phyloP scores from a whole-genome alignment of 495 filamentous ascomycete species.

The Eremomyces bilateralis region DNA sequence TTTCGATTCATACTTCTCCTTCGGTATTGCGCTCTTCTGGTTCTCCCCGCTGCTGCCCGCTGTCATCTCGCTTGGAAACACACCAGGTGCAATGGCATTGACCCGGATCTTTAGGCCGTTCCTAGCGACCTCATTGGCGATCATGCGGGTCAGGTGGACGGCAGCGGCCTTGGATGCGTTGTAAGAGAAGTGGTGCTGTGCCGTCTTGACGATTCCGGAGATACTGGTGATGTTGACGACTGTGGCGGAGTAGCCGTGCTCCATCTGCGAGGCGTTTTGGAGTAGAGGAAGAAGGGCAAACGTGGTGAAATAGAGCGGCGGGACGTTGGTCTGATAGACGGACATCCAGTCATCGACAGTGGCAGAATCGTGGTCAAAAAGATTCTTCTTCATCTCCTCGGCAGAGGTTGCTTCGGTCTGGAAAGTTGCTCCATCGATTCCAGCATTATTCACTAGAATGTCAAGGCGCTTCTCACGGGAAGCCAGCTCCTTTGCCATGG shows the following conservation, averaged over 20 bases:
- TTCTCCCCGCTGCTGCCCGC: constrained; percentile 1
- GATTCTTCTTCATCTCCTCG: constrained; percentile 12
- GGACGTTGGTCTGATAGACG: constrained; percentile 14
- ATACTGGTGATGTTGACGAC: constrained; percentile 15
- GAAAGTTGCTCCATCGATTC: constrained; percentile 19
- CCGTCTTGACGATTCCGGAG: constrained; percentile 10
- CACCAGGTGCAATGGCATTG: constrained; percentile 7
- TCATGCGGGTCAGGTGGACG: constrained; percentile 13
- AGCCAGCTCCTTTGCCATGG: constrained; percentile 24
- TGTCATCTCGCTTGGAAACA: constrained; percentile 6
- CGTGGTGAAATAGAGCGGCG: constrained; percentile 11
- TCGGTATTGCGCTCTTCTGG: constrained; percentile 3
- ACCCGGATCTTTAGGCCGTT: constrained; percentile 14
- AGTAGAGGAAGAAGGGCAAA: constrained; percentile 14
- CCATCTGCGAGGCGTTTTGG: constrained; percentile 8
- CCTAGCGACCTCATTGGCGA: constrained; percentile 11
- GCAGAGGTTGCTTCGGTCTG: constrained; percentile 9
- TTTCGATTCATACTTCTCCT: constrained; percentile 2
- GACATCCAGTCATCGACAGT: constrained; percentile 11
- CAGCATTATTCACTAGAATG: constrained; percentile 37
- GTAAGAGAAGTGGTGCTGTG: constrained; percentile 15
- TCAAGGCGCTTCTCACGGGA: constrained; percentile 24
- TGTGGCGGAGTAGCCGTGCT: constrained; percentile 10
- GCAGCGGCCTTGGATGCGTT: constrained; percentile 14
- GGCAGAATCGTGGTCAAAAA: constrained; percentile 11